These are phyloP conservation scores for Allodekkera sacchari DNA, from an alignment of 805 yeast genomes.

Conservation along the genomic window DNA sequence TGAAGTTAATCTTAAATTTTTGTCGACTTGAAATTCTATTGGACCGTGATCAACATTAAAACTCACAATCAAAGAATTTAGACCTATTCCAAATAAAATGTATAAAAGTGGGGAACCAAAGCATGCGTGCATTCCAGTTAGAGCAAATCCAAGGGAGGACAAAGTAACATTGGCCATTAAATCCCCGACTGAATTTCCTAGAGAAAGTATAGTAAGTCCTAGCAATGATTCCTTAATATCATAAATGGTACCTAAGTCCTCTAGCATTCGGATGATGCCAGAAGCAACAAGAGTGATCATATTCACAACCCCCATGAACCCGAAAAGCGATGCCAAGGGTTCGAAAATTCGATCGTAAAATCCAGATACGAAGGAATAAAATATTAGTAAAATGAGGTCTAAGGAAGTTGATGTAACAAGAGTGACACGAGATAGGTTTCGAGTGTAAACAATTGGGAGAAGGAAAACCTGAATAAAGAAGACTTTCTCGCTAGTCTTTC, in stretches of 20 bases:
- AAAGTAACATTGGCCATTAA: conserved; percentile 41
- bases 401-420: not conserved
- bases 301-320: conserved; percentile 21
- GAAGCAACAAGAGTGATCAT: conserved; percentile 23
- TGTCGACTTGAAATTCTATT: conserved; percentile 30
- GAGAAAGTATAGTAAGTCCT: conserved; percentile 40
- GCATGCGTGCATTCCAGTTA: conserved; percentile 43
- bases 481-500: conserved; percentile 13
- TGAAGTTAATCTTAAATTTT: conserved; percentile 30
- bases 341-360: conserved; percentile 13
- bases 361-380: not conserved
- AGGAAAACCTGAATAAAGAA: conserved; percentile 23
- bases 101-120: conserved; percentile 45
- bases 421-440: not conserved
- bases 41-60: conserved; percentile 7
- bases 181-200: conserved; percentile 46
- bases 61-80: conserved; percentile 31
- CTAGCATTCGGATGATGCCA: conserved; percentile 24
- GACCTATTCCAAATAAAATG: conserved; percentile 42
- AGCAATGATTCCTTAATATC: conserved; percentile 37
- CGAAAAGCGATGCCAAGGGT: conserved; percentile 17
- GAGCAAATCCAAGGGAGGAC: conserved; percentile 26
- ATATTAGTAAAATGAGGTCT: not conserved
- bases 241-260: conserved; percentile 37
- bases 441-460: conserved; percentile 10